A percentile compares a stretch with the other conserved stretches of the same genome.
Evolutionary conservation across 1,139 yeast genomes (phyloP).

Genomic region (Taiozyma sp.): DNA sequence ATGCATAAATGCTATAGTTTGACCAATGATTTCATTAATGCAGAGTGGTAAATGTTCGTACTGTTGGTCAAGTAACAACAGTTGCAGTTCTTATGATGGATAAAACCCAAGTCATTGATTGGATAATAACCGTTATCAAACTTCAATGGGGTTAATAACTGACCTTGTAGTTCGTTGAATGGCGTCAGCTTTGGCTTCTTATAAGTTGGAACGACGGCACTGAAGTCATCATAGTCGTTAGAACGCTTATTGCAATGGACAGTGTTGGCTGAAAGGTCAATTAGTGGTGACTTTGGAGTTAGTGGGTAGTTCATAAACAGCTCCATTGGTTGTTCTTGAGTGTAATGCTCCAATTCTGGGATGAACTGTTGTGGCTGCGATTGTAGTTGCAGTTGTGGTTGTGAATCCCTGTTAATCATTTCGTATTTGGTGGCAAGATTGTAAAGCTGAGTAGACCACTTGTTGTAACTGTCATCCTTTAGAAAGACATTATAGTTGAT

Average conservation of each 20-base stretch:
- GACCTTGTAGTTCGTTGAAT: background rate
- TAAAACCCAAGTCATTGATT: background rate
- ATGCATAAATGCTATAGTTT: background rate
- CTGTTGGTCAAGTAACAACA: constrained; percentile 19
- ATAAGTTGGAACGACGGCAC: background rate
- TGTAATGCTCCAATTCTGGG: background rate
- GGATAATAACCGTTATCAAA: background rate
- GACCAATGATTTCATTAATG: constrained; percentile 1
- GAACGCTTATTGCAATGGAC: background rate
- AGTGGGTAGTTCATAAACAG: constrained; percentile 5
- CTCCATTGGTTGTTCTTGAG: background rate
- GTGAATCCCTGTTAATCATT: constrained; percentile 4
- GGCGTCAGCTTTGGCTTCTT: background rate
- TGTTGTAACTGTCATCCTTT: constrained; percentile 4
- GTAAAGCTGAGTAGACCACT: constrained; percentile 9
- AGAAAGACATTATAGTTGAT: constrained; percentile 20
- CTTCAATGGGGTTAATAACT: constrained; percentile 1
- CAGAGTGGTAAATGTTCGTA: constrained; percentile 14
- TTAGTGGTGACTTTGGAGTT: constrained; percentile 20
- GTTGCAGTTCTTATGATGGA: constrained; percentile 11
- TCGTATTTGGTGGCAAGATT: constrained; percentile 6
- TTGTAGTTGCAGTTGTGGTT: constrained; percentile 1
- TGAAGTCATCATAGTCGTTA: background rate
- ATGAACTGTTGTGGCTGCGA: background rate
- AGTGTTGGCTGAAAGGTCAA: constrained; percentile 3